Conservation (phyloP, 257 asterid species). For the Fraxinus cuspidata region DNA sequence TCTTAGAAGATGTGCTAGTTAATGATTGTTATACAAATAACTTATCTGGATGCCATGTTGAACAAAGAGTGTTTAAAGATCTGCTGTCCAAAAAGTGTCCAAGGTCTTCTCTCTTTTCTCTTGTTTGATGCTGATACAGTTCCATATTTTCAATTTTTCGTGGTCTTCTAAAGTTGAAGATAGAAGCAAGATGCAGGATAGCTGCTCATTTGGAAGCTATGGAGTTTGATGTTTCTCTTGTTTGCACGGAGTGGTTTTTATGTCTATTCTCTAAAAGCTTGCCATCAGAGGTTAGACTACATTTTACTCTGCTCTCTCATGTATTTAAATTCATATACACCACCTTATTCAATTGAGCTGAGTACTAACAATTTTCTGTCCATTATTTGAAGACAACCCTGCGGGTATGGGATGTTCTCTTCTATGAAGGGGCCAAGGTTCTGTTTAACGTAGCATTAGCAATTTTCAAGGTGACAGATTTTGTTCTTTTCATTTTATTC, state of each 20-base stretch:
- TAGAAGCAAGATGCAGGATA: constrained; percentile 55
- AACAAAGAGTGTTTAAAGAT: constrained; percentile 93
- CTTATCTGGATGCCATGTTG: constrained; percentile 96
- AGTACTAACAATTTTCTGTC: constrained; percentile 22
- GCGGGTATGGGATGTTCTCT: constrained; percentile 97
- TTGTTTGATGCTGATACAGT: constrained; percentile 12
- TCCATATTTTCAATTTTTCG: constrained; percentile 5
- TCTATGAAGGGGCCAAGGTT: constrained; percentile 93
- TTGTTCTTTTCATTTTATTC: background rate
- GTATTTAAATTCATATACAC: background rate
- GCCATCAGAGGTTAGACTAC: constrained; percentile 81
- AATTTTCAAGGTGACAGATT: constrained; percentile 67
- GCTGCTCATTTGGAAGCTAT: constrained; percentile 80
- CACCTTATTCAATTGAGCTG: background rate
- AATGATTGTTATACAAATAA: constrained; percentile 86
- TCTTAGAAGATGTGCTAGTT: constrained; percentile 85
- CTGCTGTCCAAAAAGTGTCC: constrained; percentile 78
- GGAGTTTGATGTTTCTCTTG: constrained; percentile 97
- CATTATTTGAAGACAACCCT: constrained; percentile 67
- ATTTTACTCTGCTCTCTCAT: background rate
- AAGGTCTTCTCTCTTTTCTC: constrained; percentile 47
- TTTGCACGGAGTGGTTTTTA: constrained; percentile 97
- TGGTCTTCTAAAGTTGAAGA: constrained; percentile 15
- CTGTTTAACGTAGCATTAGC: constrained; percentile 86
- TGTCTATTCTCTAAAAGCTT: constrained; percentile 95